These are phyloP conservation scores for Pezicula carpinea DNA, from an alignment of 2,329 filamentous ascomycete species.

Conservation along the genomic window DNA sequence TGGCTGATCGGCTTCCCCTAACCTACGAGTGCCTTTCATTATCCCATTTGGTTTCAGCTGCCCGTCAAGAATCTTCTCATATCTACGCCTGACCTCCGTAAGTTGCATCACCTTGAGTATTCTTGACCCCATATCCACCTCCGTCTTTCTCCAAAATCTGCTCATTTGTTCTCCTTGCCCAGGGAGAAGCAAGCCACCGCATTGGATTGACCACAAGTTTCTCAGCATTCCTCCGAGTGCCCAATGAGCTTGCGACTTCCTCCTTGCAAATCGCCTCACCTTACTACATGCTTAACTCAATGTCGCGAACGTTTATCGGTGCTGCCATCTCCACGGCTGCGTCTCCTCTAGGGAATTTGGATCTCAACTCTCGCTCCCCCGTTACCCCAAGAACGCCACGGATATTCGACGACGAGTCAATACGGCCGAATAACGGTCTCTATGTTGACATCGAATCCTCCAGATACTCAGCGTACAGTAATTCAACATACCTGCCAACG, in stretches of 20 bases:
- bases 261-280: conserved; percentile 4
- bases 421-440: conserved; percentile 2
- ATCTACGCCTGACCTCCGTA: conserved; percentile 16
- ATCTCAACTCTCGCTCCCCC: conserved; percentile 30
- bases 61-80: conserved; percentile 20
- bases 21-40: background rate
- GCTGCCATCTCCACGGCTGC: conserved; percentile 22
- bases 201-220: background rate
- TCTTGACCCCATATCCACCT: conserved; percentile 1
- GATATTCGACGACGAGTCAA: conserved; percentile 2
- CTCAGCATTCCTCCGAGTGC: conserved; percentile 1
- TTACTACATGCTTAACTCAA: background rate
- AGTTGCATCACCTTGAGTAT: conserved; percentile 7
- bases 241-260: conserved; percentile 8
- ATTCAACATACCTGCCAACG: conserved; percentile 21
- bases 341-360: conserved; percentile 28
- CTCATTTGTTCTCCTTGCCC: conserved; percentile 6
- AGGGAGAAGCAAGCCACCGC: background rate
- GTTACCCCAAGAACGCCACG: conserved; percentile 24
- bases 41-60: conserved; percentile 8
- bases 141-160: conserved; percentile 6
- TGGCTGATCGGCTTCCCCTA: conserved; percentile 9
- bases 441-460: conserved; percentile 11
- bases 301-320: conserved; percentile 13
- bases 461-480: conserved; percentile 12